A percentile compares a stretch with the other conserved stretches of the same genome.
Conservation (phyloP, 2,329 filamentous ascomycete genomes). For the Ascosphaera apis region DNA sequence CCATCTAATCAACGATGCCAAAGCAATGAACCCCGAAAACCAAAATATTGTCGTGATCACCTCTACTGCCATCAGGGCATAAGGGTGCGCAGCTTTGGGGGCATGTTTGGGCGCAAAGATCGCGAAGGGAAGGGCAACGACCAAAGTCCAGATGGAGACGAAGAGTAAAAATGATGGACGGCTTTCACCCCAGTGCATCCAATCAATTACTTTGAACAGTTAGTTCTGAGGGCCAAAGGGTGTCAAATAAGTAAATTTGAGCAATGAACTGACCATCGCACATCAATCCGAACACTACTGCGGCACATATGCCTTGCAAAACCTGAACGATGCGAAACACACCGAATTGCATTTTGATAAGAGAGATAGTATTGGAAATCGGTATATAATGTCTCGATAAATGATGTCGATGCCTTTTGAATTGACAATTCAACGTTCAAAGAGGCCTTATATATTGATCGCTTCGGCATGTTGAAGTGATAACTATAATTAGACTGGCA, state of each 20-base stretch:
- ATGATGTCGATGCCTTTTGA: too few relatives aligned
- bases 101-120: constrained; percentile 41
- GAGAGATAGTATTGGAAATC: too few relatives aligned
- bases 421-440: too few relatives aligned
- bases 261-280: constrained; percentile 37
- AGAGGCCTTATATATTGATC: too few relatives aligned
- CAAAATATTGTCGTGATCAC: constrained; percentile 62
- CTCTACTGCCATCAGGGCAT: constrained; percentile 44
- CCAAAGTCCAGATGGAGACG: constrained; percentile 49
- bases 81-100: constrained; percentile 36
- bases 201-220: neutral
- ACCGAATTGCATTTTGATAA: too few relatives aligned
- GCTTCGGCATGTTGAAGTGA: too few relatives aligned
- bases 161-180: constrained; percentile 46
- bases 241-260: neutral
- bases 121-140: constrained; percentile 45
- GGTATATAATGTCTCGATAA: too few relatives aligned
- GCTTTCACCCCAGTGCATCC: neutral
- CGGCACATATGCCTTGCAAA: constrained; percentile 41
- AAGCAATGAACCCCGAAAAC: constrained; percentile 65
- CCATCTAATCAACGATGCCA: constrained; percentile 41
- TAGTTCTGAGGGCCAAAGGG: neutral
- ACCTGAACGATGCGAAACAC: constrained; percentile 26
- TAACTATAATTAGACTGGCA: too few relatives aligned
- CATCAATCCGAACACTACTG: constrained; percentile 54